Evolutionary conservation across 2,329 filamentous ascomycete genomes (phyloP).

Genomic region (Microdochium nivale): DNA sequence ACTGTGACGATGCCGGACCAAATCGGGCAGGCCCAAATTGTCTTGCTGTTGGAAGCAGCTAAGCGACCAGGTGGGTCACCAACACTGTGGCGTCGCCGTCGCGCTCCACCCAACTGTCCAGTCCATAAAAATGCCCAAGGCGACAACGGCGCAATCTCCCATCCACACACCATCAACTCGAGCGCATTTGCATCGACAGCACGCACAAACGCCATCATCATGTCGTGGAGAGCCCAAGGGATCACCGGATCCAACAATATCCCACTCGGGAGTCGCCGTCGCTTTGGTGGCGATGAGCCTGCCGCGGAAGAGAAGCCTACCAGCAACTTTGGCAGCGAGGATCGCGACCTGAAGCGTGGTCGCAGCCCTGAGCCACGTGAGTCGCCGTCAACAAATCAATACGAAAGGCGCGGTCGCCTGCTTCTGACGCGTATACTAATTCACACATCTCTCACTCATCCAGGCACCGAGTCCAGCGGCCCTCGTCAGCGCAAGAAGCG

Average conservation of each 20-base stretch:
- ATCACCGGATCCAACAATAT: slow-evolving; percentile 99
- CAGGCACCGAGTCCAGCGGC: slow-evolving; percentile 58
- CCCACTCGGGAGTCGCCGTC: slow-evolving; percentile 75
- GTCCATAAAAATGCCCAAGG: not conserved
- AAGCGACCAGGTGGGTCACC: not conserved
- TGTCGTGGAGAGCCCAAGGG: slow-evolving; percentile 66
- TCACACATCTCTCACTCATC: slow-evolving; percentile 11
- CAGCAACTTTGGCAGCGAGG: slow-evolving; percentile 29
- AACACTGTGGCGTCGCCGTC: not conserved
- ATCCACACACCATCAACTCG: not conserved
- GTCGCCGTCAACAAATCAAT: slow-evolving; percentile 15
- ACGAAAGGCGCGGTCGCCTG: not conserved
- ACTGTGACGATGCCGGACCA: too few species aligned
- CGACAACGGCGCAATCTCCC: not conserved
- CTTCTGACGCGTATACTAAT: slow-evolving; percentile 11
- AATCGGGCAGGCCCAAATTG: too few species aligned
- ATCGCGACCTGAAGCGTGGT: slow-evolving; percentile 68
- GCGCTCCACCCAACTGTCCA: not conserved
- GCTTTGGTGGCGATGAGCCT: slow-evolving; percentile 54
- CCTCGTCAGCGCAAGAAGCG: slow-evolving; percentile 91
- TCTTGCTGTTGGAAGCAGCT: too few species aligned
- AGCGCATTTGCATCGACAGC: slow-evolving; percentile 1
- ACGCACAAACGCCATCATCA: slow-evolving; percentile 17
- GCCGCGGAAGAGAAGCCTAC: slow-evolving; percentile 18
- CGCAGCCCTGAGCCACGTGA: slow-evolving; percentile 80